Percentiles rank a stretch among this genome's conserved stretches.
Conservation (phyloP, 495 filamentous ascomycete genomes). For the Rhizodiscina lignyota region DNA sequence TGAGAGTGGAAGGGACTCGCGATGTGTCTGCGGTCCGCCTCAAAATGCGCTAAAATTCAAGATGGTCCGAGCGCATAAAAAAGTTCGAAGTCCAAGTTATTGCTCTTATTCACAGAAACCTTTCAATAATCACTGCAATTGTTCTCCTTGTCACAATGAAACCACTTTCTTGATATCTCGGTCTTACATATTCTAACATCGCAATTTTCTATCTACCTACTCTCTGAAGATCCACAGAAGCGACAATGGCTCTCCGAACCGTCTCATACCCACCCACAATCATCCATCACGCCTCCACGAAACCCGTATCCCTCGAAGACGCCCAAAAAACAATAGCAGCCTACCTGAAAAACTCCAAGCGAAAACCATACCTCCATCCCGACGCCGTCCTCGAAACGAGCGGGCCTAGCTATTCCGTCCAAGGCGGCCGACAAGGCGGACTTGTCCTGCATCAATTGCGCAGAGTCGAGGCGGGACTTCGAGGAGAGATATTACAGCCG, state of each 20-base stretch:
- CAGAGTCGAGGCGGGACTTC: constrained; percentile 46
- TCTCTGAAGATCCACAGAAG: not conserved
- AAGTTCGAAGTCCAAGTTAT: no score
- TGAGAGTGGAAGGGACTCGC: no score
- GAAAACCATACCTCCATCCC: constrained; percentile 46
- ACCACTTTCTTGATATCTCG: not conserved
- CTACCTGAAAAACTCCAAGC: constrained; percentile 38
- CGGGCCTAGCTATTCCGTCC: constrained; percentile 33
- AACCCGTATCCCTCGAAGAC: constrained; percentile 29
- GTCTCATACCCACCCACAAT: constrained; percentile 27
- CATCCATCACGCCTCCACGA: constrained; percentile 25
- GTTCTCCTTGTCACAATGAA: not conserved
- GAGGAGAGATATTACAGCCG: no score
- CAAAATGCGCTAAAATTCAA: no score
- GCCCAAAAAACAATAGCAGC: constrained; percentile 39
- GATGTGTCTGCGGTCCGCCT: no score
- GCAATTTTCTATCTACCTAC: constrained; percentile 1
- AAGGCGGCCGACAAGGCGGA: constrained; percentile 32
- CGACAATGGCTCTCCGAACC: constrained; percentile 12
- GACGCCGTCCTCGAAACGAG: constrained; percentile 44
- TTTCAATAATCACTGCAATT: not conserved
- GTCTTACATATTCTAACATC: not conserved
- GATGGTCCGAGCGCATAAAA: no score
- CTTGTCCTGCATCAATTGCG: constrained; percentile 47
- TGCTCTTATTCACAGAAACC: no score